phyloP scores from a whole-genome alignment of 208 protist genomes.

The Leishmania tarentolae region DNA sequence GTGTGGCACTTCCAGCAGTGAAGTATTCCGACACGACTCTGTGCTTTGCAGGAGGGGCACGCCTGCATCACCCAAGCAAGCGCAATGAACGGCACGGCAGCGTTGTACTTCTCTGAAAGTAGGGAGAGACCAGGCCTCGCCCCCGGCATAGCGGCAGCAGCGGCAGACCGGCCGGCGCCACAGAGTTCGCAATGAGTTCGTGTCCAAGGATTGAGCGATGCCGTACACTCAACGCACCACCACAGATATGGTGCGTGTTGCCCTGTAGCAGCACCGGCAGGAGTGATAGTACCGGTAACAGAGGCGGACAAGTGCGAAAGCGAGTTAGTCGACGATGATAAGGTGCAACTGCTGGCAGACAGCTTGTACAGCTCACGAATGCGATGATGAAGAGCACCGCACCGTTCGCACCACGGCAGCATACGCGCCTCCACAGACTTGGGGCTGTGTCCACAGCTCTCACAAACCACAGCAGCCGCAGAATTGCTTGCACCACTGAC shows the following conservation, averaged over 20 bases:
- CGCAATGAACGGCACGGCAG: constrained; percentile 23
- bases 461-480: constrained; percentile 28
- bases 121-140: background rate
- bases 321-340: background rate
- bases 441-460: constrained; percentile 8
- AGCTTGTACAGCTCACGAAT: constrained; percentile 6
- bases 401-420: constrained; percentile 37
- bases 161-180: constrained; percentile 22
- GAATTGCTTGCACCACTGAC: constrained; percentile 13
- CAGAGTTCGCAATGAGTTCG: constrained; percentile 32
- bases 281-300: too few relatives aligned
- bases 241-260: constrained; percentile 19
- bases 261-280: background rate
- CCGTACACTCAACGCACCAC: constrained; percentile 28
- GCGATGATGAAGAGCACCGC: constrained; percentile 17
- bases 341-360: background rate
- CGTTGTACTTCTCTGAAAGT: constrained; percentile 7
- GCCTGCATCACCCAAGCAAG: constrained; percentile 46
- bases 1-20: constrained; percentile 26
- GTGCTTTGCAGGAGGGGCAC: constrained; percentile 35
- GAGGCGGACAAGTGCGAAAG: background rate
- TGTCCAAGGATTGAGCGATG: constrained; percentile 35
- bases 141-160: background rate
- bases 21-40: constrained; percentile 18
- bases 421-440: constrained; percentile 40